Percentiles rank a stretch among this genome's conserved stretches.
These are phyloP conservation scores for Dryadomyces sulphureus DNA, from an alignment of 2,329 filamentous ascomycete genomes.

Conservation along the genomic window DNA sequence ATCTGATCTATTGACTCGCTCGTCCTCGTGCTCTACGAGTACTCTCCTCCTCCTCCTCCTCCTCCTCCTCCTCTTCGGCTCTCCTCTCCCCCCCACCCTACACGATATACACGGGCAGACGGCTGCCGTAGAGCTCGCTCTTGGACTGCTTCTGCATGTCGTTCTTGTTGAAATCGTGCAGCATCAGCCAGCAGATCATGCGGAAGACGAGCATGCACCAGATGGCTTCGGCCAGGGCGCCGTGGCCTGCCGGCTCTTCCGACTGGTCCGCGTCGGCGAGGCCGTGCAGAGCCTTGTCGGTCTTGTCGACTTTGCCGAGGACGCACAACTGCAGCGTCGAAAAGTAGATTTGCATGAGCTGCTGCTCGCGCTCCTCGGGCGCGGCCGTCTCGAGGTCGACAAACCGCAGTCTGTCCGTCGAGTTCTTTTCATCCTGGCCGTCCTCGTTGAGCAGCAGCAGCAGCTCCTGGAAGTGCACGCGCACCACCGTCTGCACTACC, in stretches of 20 bases:
- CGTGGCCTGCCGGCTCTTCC: conserved; percentile 8
- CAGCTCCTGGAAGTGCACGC: conserved; percentile 34
- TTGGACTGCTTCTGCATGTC: conserved; percentile 36
- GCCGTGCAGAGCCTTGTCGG: conserved; percentile 8
- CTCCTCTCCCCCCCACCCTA: not conserved
- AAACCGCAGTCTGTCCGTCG: conserved; percentile 22
- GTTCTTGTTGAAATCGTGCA: conserved; percentile 41
- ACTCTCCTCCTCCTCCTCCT: too few relatives aligned
- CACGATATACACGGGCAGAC: conserved; percentile 38
- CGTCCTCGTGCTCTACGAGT: too few relatives aligned
- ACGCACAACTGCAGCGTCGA: conserved; percentile 26
- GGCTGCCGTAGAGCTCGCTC: conserved; percentile 36
- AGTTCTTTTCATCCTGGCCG: conserved; percentile 13
- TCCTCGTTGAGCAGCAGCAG: conserved; percentile 28
- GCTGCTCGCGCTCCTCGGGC: conserved; percentile 32
- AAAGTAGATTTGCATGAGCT: conserved; percentile 39
- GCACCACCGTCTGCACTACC: conserved; percentile 29
- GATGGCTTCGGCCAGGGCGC: conserved; percentile 24
- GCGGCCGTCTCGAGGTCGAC: conserved; percentile 30
- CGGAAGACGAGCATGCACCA: conserved; percentile 41
- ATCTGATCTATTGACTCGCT: too few relatives aligned
- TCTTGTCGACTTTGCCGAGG: conserved; percentile 19
- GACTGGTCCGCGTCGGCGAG: conserved; percentile 8
- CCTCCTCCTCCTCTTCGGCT: too few relatives aligned
- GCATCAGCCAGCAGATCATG: conserved; percentile 43